These are phyloP conservation scores for Litsea cubeba DNA, from an alignment of 164 flowering plant genomes.

Conservation along the genomic window DNA sequence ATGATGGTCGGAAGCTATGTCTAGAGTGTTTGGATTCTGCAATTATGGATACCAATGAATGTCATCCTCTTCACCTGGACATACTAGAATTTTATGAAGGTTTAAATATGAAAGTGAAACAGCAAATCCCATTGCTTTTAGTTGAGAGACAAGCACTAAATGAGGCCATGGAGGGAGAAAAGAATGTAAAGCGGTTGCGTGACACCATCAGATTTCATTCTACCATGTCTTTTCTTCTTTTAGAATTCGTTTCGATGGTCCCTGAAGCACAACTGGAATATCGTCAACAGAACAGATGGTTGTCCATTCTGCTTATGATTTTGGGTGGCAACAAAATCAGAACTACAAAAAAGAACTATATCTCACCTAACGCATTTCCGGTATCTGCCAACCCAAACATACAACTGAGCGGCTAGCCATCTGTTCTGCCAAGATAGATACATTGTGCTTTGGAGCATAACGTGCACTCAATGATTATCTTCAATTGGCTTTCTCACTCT, in stretches of 20 bases:
- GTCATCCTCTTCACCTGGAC: constrained; percentile 70
- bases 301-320: background rate
- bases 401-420: background rate
- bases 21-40: constrained; percentile 79
- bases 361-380: background rate
- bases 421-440: background rate
- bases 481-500: background rate
- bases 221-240: background rate
- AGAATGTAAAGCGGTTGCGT: constrained; percentile 37
- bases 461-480: background rate
- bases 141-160: constrained; percentile 83
- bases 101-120: constrained; percentile 68
- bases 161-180: constrained; percentile 86
- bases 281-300: background rate
- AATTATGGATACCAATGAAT: constrained; percentile 66
- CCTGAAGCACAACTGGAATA: background rate
- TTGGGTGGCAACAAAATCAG: background rate
- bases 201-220: background rate
- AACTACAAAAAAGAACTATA: too few species aligned
- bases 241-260: background rate
- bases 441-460: background rate
- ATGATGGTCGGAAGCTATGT: constrained; percentile 83
- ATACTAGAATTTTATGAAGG: constrained; percentile 71
- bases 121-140: constrained; percentile 71
- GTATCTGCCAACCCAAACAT: background rate